Percentiles rank a stretch among this genome's conserved stretches.
Conservation (phyloP, 441 rosid genomes). For the Jatropha multifida region DNA sequence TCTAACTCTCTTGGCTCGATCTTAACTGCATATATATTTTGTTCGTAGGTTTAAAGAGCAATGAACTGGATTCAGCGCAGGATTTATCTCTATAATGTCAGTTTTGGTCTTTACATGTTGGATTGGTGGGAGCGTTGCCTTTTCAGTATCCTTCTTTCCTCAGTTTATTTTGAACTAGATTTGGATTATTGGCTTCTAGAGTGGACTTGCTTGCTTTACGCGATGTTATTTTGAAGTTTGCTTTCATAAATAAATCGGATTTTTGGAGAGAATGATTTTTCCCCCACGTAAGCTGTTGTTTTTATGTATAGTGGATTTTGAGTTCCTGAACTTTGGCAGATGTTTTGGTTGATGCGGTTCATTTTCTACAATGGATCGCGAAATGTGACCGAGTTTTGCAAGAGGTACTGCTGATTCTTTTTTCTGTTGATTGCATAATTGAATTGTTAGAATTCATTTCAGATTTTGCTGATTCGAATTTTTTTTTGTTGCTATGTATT, state of each 20-base stretch:
- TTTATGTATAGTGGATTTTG: not conserved
- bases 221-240: not conserved
- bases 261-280: not conserved
- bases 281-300: not conserved
- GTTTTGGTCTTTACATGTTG: conserved; percentile 96
- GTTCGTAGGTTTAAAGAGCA: conserved; percentile 27
- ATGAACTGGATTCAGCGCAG: conserved; percentile 68
- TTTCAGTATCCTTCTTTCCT: conserved; percentile 81
- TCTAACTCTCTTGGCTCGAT: not conserved
- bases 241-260: not conserved
- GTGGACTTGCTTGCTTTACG: not conserved
- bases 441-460: not conserved
- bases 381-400: conserved; percentile 56
- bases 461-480: not conserved
- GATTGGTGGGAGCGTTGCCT: conserved; percentile 99
- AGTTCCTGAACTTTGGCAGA: conserved; percentile 59
- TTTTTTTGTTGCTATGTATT: not conserved
- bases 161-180: not conserved
- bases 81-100: conserved; percentile 25
- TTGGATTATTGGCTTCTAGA: not conserved
- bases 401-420: conserved; percentile 44
- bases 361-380: conserved; percentile 71
- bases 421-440: not conserved
- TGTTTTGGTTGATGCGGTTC: conserved; percentile 88
- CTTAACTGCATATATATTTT: not conserved